phyloP scores from a whole-genome alignment of 2,329 filamentous ascomycete genomes.

The Apiospora sp. region DNA sequence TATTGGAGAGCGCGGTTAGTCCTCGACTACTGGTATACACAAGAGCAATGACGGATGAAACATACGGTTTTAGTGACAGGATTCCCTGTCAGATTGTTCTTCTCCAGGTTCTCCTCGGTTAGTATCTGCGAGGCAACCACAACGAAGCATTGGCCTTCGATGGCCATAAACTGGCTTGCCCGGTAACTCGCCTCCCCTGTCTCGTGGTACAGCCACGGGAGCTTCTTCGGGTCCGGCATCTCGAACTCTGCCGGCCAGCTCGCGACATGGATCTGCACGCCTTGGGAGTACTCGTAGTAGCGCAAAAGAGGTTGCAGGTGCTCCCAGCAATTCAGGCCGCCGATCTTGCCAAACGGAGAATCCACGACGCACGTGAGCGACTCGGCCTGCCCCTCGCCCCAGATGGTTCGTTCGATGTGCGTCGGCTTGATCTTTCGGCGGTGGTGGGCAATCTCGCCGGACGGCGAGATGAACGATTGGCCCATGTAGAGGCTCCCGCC shows the following conservation, averaged over 20 bases:
- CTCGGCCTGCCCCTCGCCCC: slow-evolving; percentile 64
- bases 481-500: slow-evolving; percentile 46
- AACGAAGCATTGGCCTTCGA: slow-evolving; percentile 53
- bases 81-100: slow-evolving; percentile 48
- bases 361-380: slow-evolving; percentile 61
- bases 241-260: slow-evolving; percentile 46
- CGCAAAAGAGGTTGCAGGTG: slow-evolving; percentile 53
- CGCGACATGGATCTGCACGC: slow-evolving; percentile 45
- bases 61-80: slow-evolving; percentile 46
- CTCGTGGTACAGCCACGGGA: slow-evolving; percentile 46
- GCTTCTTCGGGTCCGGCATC: slow-evolving; percentile 45
- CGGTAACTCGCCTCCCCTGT: slow-evolving; percentile 44
- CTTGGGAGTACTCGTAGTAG: slow-evolving; percentile 45
- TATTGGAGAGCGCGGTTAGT: slow-evolving; percentile 29
- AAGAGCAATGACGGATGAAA: not conserved
- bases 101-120: slow-evolving; percentile 49
- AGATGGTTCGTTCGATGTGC: slow-evolving; percentile 56
- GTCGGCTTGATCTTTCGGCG: slow-evolving; percentile 61
- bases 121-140: slow-evolving; percentile 49
- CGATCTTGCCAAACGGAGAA: slow-evolving; percentile 59
- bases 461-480: slow-evolving; percentile 59
- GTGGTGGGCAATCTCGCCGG: slow-evolving; percentile 54
- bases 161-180: slow-evolving; percentile 51
- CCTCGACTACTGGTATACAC: not conserved
- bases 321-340: slow-evolving; percentile 57